These are phyloP conservation scores for Lactifluus hygrophoroides DNA, from an alignment of 768 basidiomycete genomes.

Conservation along the genomic window DNA sequence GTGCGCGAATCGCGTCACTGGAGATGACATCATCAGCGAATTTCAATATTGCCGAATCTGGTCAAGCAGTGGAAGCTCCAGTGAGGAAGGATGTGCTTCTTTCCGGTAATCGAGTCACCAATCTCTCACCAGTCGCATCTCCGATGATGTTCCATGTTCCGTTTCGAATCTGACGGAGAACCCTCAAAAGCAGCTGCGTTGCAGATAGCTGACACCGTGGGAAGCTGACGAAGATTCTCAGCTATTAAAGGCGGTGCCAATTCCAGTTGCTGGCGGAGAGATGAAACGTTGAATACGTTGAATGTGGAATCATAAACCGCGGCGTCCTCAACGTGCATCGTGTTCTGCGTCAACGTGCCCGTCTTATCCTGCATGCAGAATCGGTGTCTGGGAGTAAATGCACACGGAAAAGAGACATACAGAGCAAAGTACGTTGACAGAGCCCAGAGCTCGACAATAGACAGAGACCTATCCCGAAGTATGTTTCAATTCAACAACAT, in stretches of 20 bases:
- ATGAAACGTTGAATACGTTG: constrained; percentile 17
- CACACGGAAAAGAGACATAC: neutral
- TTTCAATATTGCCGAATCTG: constrained; percentile 46
- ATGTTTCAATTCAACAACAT: neutral
- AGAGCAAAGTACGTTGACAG: constrained; percentile 44
- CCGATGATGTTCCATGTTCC: constrained; percentile 36
- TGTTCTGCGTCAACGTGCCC: constrained; percentile 52
- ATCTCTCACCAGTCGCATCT: constrained; percentile 42
- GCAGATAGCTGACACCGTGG: constrained; percentile 40
- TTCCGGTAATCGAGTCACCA: no score
- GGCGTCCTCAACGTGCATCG: constrained; percentile 46
- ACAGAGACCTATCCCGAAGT: constrained; percentile 31
- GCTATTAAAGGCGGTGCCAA: neutral
- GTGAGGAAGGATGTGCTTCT: neutral
- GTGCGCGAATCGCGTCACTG: constrained; percentile 1
- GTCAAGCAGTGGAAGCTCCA: neutral
- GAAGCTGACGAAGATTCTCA: constrained; percentile 24
- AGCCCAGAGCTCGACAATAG: constrained; percentile 60
- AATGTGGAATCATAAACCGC: constrained; percentile 30
- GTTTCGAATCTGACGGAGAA: constrained; percentile 24
- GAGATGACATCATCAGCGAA: constrained; percentile 33
- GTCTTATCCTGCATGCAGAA: constrained; percentile 40
- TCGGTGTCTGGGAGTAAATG: neutral
- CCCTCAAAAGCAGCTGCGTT: constrained; percentile 41
- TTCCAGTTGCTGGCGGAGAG: constrained; percentile 2